Evolutionary conservation across 257 asterid species (phyloP).

Genomic region (Linderniella brevidens): DNA sequence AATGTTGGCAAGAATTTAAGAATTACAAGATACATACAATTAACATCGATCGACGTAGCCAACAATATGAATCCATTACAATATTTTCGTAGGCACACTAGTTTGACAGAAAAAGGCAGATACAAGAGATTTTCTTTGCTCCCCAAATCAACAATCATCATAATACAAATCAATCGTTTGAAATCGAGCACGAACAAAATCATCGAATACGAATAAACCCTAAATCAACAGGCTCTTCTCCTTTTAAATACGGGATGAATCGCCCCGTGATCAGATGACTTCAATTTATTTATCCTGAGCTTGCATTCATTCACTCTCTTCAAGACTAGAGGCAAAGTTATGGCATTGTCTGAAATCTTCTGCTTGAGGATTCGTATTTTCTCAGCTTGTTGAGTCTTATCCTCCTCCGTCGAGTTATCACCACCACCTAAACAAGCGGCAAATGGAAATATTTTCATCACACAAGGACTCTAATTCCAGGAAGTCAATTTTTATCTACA

Average conservation of each 20-base stretch:
- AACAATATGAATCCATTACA: no score
- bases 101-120: no score
- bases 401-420: slow-evolving; percentile 12
- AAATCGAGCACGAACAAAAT: background rate
- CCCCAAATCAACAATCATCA: no score
- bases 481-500: no score
- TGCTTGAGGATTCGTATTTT: slow-evolving; percentile 40
- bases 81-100: no score
- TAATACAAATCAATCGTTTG: no score
- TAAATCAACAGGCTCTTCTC: slow-evolving; percentile 24
- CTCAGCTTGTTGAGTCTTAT: slow-evolving; percentile 24
- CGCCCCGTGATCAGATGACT: slow-evolving; percentile 18
- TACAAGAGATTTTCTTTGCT: no score
- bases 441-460: background rate
- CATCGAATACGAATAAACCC: background rate
- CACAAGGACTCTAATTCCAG: no score
- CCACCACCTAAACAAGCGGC: slow-evolving; percentile 14
- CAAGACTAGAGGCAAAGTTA: slow-evolving; percentile 27
- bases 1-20: no score
- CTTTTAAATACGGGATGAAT: slow-evolving; percentile 59
- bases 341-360: slow-evolving; percentile 45
- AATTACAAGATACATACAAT: no score
- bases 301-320: slow-evolving; percentile 58
- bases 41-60: no score
- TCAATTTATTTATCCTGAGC: slow-evolving; percentile 39